Conservation (phyloP, 1,284 basidiomycete species). For the Pseudozyma sp. region DNA sequence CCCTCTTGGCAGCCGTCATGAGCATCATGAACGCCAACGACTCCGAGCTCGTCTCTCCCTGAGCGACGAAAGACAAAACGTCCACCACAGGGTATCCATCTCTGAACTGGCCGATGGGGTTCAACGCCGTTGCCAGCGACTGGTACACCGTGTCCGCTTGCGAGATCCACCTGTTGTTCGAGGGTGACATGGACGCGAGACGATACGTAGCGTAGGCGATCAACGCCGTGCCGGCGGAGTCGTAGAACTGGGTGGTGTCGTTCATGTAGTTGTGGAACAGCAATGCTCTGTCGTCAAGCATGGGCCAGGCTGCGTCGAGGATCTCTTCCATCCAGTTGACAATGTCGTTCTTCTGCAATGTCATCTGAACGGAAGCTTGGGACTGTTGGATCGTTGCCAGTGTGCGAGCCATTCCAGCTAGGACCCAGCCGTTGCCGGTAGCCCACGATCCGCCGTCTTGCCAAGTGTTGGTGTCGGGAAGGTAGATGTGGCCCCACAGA, state of each 20-base stretch:
- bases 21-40: constrained; percentile 61
- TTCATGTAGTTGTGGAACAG: constrained; percentile 65
- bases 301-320: constrained; percentile 77
- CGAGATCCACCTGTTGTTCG: constrained; percentile 29
- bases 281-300: constrained; percentile 70
- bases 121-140: constrained; percentile 46
- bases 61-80: constrained; percentile 52
- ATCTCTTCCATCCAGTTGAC: constrained; percentile 79
- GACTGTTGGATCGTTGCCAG: constrained; percentile 79
- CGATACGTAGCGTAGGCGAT: constrained; percentile 62
- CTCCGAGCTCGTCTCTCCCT: constrained; percentile 57
- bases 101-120: constrained; percentile 44
- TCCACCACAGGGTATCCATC: constrained; percentile 56
- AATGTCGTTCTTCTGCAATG: constrained; percentile 75
- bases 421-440: constrained; percentile 87
- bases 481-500: constrained; percentile 60
- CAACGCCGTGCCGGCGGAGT: constrained; percentile 60
- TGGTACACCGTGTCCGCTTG: constrained; percentile 56
- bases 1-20: constrained; percentile 60
- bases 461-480: constrained; percentile 42
- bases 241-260: constrained; percentile 50
- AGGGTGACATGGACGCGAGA: constrained; percentile 54
- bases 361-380: constrained; percentile 72
- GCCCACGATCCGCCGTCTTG: constrained; percentile 73
- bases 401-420: constrained; percentile 86